Base-by-base conservation (phyloP, 305 asterid genomes). In the Fraxinus nigra region DNA sequence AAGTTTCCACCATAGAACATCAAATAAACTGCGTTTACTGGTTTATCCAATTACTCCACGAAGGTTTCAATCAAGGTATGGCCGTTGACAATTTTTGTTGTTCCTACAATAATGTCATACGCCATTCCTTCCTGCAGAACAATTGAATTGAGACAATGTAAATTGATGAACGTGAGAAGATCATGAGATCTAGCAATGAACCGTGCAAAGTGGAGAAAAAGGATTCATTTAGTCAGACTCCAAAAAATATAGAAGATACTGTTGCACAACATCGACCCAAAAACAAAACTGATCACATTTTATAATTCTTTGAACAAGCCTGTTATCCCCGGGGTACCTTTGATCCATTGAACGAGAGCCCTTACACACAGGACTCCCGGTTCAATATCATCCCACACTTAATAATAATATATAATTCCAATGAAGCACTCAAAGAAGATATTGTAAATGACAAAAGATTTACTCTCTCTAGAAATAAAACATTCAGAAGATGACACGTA, bases 41-140 rank as follows among this genome's bases (percentile, higher is more conserved):
- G 26, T 90, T 87, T 90, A 37, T 89, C 61, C 24, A 89, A 56
- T 84, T 75, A 90, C 81, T 92, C 93, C 28, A 88, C 80, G 79
- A 93, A 93, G 78, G 98, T 88, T 83, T 93, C 91, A 1, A 89
- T 80, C 92, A 96, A 84, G 75, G 92, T 87, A 80, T 84, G 86
- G 9, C 99, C 99, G 32, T 88, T 96, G 78, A 94, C 46, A 43
- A 94, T 88, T 84, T 92, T 91, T 28, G 99, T 94, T 77, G 97
- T 91, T 84, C 93, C 97, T 20, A 96, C 86, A 40, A 94, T 94
- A 80, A 96, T 69, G 83, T 94, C 99, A 79, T 93, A 92, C 28
- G 98, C 93, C 92, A 89, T 89, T 82, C 99, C 99, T 83, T 93
- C 99, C 99, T 96, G 92, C 75, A 86, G n/a, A 56, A 33, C 22